These are phyloP conservation scores for Artemisia argyi DNA, from an alignment of 129 eudicot genomes.

Conservation along the genomic window DNA sequence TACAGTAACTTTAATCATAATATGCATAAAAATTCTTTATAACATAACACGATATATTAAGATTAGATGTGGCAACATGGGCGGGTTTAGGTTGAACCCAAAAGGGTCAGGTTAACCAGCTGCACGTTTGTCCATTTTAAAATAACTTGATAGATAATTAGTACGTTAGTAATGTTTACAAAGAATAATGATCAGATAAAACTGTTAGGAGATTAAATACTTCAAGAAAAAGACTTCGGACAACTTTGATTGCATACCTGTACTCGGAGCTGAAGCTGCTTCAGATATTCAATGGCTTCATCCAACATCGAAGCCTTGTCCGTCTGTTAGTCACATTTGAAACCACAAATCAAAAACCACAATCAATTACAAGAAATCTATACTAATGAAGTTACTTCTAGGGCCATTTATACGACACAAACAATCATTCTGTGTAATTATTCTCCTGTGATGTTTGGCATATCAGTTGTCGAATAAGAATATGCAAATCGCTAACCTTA, in stretches of 20 bases:
- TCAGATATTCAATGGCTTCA: constrained; percentile 86
- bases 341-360: not conserved
- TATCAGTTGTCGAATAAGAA: no score
- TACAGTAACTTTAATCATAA: not conserved
- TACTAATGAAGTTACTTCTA: not conserved
- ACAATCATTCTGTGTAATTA: not conserved
- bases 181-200: no score
- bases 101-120: no score
- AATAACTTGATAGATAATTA: not conserved
- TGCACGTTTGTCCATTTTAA: not conserved
- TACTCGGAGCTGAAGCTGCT: constrained; percentile 90
- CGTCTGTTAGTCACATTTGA: constrained; percentile 39
- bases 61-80: no score
- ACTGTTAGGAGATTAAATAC: no score
- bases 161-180: no score
- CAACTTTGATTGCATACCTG: constrained; percentile 39
- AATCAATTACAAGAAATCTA: not conserved
- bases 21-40: not conserved
- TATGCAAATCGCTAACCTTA: constrained; percentile 40
- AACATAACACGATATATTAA: no score
- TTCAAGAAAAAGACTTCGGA: no score
- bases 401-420: not conserved
- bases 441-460: not conserved
- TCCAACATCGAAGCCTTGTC: constrained; percentile 92
- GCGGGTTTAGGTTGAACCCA: no score